Conservation (phyloP, 192 early-diverging fungal species). For the Glomus cerebriforme region DNA sequence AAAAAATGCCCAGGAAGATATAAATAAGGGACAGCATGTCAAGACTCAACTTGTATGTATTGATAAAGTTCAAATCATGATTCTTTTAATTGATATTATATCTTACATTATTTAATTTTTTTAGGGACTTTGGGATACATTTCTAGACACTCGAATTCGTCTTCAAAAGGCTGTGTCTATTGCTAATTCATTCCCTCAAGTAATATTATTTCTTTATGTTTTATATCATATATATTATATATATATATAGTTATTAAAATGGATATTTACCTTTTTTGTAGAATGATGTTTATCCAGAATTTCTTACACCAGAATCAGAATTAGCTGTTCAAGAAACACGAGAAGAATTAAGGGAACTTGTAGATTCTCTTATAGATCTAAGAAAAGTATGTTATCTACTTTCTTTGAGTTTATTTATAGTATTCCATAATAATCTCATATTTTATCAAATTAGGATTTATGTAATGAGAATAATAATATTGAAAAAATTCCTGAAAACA, state of each 20-base stretch:
- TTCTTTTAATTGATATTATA: neutral
- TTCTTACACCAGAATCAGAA: slow-evolving; percentile 21
- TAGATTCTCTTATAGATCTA: slow-evolving; percentile 47
- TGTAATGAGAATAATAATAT: slow-evolving; percentile 44
- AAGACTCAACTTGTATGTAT: slow-evolving; percentile 79
- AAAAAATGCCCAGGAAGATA: slow-evolving; percentile 71
- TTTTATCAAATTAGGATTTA: slow-evolving; percentile 38
- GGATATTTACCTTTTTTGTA: neutral
- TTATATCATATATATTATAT: slow-evolving; percentile 46
- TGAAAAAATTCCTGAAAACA: slow-evolving; percentile 32
- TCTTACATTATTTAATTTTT: neutral
- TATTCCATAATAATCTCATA: neutral
- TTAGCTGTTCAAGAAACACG: slow-evolving; percentile 38
- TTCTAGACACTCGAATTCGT: slow-evolving; percentile 86
- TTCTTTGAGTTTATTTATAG: neutral
- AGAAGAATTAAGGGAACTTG: slow-evolving; percentile 38
- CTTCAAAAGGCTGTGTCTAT: slow-evolving; percentile 75
- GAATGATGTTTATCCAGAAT: slow-evolving; percentile 29
- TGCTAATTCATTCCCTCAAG: slow-evolving; percentile 81
- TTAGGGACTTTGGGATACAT: slow-evolving; percentile 76
- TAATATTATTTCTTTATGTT: slow-evolving; percentile 38
- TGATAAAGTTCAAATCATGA: neutral
- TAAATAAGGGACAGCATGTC: slow-evolving; percentile 92
- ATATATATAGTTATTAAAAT: slow-evolving; percentile 31
- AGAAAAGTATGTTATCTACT: slow-evolving; percentile 19